Conservation (phyloP, 176 grass and related monocot species). For the Pharus latifolius region DNA sequence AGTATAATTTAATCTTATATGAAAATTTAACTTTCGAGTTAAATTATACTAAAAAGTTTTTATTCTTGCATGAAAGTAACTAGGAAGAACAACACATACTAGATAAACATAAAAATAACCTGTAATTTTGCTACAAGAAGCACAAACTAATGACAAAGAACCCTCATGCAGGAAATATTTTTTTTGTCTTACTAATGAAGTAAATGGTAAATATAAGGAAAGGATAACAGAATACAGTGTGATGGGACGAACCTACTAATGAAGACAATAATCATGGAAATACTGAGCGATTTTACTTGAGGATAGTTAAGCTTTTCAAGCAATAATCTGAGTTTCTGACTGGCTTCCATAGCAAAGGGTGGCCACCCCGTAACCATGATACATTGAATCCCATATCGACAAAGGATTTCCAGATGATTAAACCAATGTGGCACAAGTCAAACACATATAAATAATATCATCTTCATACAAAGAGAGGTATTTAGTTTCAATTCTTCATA, state of each 20-base stretch:
- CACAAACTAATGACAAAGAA: background rate
- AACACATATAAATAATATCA: background rate
- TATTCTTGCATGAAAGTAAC: too few relatives aligned
- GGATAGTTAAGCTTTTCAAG: constrained; percentile 81
- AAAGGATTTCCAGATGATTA: constrained; percentile 1
- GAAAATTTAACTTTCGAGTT: too few relatives aligned
- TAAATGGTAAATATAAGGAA: background rate
- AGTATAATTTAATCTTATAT: too few relatives aligned
- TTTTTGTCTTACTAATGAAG: background rate
- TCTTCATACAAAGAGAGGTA: background rate
- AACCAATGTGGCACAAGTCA: constrained; percentile 5
- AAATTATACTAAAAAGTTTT: too few relatives aligned
- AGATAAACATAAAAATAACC: background rate
- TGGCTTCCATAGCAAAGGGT: constrained; percentile 86
- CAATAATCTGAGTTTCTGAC: constrained; percentile 77
- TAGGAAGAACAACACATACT: too few relatives aligned
- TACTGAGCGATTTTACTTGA: constrained; percentile 81
- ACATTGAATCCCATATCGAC: constrained; percentile 74
- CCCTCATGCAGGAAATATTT: background rate
- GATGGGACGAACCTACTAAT: constrained; percentile 61
- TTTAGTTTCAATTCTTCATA: background rate
- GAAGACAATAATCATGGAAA: constrained; percentile 79
- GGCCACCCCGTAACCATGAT: constrained; percentile 85
- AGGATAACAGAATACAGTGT: background rate
- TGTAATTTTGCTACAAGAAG: background rate